A percentile compares a stretch with the other conserved stretches of the same genome.
These are phyloP conservation scores for Globisporangium middletonii DNA, from an alignment of 352 stramenopile genomes.

Conservation along the genomic window DNA sequence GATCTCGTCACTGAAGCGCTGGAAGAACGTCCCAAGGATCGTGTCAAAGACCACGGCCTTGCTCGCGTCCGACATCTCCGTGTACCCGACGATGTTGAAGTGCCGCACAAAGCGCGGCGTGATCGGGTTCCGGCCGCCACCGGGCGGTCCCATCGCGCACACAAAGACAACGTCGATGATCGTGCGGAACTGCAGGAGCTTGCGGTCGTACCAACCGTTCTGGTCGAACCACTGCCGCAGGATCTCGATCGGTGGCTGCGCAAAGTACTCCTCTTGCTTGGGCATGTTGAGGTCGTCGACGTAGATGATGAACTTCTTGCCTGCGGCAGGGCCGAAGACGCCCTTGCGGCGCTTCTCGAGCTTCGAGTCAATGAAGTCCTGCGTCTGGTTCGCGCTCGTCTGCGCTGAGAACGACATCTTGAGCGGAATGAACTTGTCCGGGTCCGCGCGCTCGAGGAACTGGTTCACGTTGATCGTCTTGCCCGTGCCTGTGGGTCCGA, in stretches of 20 bases:
- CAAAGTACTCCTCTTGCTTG: slow-evolving; percentile 91
- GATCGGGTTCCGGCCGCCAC: slow-evolving; percentile 74
- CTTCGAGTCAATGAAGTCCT: slow-evolving; percentile 92
- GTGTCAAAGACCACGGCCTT: slow-evolving; percentile 82
- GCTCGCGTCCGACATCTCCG: slow-evolving; percentile 78
- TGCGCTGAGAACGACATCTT: slow-evolving; percentile 92
- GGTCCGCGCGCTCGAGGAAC: slow-evolving; percentile 84
- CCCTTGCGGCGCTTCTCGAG: slow-evolving; percentile 92
- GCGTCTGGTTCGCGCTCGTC: slow-evolving; percentile 90
- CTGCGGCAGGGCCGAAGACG: slow-evolving; percentile 87
- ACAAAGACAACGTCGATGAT: slow-evolving; percentile 90
- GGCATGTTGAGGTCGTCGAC: slow-evolving; percentile 96
- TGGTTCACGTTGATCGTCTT: slow-evolving; percentile 94
- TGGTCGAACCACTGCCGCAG: slow-evolving; percentile 94
- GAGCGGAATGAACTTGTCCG: slow-evolving; percentile 90
- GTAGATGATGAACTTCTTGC: slow-evolving; percentile 92
- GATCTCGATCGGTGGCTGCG: slow-evolving; percentile 94
- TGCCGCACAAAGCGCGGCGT: slow-evolving; percentile 73
- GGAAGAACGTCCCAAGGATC: slow-evolving; percentile 70
- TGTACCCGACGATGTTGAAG: slow-evolving; percentile 86
- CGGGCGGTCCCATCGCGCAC: slow-evolving; percentile 77
- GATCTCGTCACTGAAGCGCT: slow-evolving; percentile 66
- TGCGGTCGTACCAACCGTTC: slow-evolving; percentile 93
- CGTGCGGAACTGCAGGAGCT: slow-evolving; percentile 86
- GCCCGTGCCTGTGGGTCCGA: slow-evolving; percentile 91